Base-by-base conservation (phyloP, 345 rosid species). In the Excoecaria cochinchinensis region DNA sequence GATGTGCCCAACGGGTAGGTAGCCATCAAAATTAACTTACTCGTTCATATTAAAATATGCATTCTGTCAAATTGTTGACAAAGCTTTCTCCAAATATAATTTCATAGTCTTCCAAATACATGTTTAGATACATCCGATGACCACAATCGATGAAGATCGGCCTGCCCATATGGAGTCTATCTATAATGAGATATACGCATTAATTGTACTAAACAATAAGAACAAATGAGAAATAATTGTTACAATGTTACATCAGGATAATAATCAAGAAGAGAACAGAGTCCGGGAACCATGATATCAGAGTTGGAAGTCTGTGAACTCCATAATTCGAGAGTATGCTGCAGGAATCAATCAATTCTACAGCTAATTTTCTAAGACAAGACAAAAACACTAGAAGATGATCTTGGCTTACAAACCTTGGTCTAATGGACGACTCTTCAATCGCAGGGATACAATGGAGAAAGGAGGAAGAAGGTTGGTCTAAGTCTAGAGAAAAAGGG, bases 251-350 rank as follows among this genome's bases (percentile, higher is more conserved):
- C 84, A 73, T 82, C 92, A 47, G 78, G 64, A 74, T 95, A 95
- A 83, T 90, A 93, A 67, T 90, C 77, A 75, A 83, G 83, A 61
- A 95, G 90, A 78, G 96, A 91, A 80, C 53, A 93, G 89, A 67
- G 86, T 80, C 60, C 99, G 85, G 17, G 88, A 80, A 44, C 97
- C 99, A 78, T 80, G 84, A 77, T 93, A 93, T 3, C n/a, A n/a
- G n/a, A n/a, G n/a, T 87, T 4, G 99, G 99, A 75, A 93, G 91
- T 70, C 99, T 97, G 77, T 90, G 99, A 79, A 95, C 99, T 69
- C 98, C 97, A 77, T 90, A 95, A 85, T 93, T 95, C 0, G 99
- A 93, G 59, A 95, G 87, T 73, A 86, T 89, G 76, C 99, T 95
- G 88, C 90, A 83, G 46, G 81, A 79, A 77, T 60, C 47, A 79